Conservation (phyloP, 495 filamentous ascomycete genomes). For the Cercophora scortea region DNA sequence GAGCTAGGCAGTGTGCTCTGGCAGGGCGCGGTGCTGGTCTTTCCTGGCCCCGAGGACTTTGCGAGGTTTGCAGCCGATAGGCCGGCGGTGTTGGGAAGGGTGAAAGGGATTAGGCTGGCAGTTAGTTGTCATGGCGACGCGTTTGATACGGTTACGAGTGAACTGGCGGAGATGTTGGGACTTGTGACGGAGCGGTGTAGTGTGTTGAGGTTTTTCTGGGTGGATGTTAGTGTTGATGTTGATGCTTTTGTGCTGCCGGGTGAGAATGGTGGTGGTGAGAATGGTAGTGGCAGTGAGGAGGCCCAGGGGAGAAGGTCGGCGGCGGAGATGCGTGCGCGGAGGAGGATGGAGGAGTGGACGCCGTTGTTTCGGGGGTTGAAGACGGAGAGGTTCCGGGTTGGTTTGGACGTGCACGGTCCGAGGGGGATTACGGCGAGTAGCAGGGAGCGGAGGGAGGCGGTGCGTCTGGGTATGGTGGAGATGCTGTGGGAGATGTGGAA, state of each 20-base stretch:
- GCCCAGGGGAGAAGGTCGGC: too few relatives aligned
- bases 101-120: not conserved
- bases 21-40: not conserved
- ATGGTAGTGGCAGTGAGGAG: too few relatives aligned
- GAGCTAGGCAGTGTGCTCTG: conserved; percentile 5
- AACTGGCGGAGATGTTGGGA: not conserved
- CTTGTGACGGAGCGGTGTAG: not conserved
- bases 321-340: not conserved
- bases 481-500: not conserved
- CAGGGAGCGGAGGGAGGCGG: too few relatives aligned
- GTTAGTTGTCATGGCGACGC: not conserved
- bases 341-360: not conserved
- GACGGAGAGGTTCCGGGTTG: not conserved
- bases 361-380: not conserved
- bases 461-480: not conserved
- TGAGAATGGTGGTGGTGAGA: too few relatives aligned
- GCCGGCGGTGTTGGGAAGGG: not conserved
- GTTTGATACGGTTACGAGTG: not conserved
- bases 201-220: too few relatives aligned
- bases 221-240: too few relatives aligned
- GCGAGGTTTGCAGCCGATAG: not conserved
- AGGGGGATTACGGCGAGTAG: too few relatives aligned
- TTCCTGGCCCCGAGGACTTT: not conserved
- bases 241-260: too few relatives aligned
- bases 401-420: not conserved